phyloP scores from a whole-genome alignment of 306 rosid genomes.

The Castanea sativa region DNA sequence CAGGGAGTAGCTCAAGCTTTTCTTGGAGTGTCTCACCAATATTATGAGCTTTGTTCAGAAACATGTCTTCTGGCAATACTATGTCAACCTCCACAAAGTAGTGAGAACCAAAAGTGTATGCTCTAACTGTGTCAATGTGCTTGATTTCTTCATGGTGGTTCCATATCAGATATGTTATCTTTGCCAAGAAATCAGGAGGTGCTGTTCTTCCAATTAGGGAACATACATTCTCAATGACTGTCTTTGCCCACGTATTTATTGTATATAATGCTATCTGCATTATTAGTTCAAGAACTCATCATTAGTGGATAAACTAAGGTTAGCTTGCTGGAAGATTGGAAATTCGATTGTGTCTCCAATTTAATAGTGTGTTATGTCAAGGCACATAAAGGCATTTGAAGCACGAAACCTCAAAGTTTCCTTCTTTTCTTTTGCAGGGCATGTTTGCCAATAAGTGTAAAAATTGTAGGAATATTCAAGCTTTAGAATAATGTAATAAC shows the following conservation, averaged over 20 bases:
- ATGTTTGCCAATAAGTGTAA: no score
- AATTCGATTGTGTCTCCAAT: background rate
- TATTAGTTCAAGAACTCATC: conserved; percentile 8
- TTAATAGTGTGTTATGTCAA: background rate
- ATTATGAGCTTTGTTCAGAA: conserved; percentile 62
- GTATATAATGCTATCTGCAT: conserved; percentile 81
- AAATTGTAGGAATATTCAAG: no score
- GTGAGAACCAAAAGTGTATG: conserved; percentile 69
- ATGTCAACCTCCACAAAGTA: conserved; percentile 89
- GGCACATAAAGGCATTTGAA: background rate
- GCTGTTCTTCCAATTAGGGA: conserved; percentile 75
- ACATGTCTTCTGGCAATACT: conserved; percentile 68
- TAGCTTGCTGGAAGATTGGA: background rate
- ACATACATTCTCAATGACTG: conserved; percentile 70
- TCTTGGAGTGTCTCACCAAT: conserved; percentile 80
- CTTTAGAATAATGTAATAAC: no score
- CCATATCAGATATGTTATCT: conserved; percentile 75
- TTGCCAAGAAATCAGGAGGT: conserved; percentile 70
- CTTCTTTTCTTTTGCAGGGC: no score
- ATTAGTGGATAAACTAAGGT: background rate
- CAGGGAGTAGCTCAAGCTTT: conserved; percentile 70
- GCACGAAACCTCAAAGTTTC: no score
- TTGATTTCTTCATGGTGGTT: conserved; percentile 69
- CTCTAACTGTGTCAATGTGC: conserved; percentile 86
- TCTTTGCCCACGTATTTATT: conserved; percentile 70